These are phyloP conservation scores for Saccharomycopsis hybrid DNA, from an alignment of 1,139 yeast genomes.

Conservation along the genomic window DNA sequence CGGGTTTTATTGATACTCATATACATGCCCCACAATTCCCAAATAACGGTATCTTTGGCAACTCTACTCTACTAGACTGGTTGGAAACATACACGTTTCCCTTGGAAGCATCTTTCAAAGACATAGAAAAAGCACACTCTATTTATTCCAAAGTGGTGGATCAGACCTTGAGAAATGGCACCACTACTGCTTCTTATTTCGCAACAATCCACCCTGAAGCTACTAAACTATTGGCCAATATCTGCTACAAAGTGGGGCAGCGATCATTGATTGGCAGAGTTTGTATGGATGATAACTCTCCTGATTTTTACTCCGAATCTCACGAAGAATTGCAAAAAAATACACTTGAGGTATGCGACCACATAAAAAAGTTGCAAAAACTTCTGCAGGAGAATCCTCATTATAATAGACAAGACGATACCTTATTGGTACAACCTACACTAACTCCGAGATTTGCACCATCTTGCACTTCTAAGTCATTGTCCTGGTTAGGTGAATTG, in stretches of 20 bases:
- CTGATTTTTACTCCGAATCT: conserved; percentile 60
- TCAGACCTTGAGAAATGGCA: conserved; percentile 69
- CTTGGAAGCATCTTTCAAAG: conserved; percentile 56
- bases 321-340: conserved; percentile 53
- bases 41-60: conserved; percentile 86
- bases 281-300: conserved; percentile 79
- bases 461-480: conserved; percentile 60
- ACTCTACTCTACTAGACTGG: conserved; percentile 84
- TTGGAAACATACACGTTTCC: conserved; percentile 82
- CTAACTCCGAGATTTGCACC: conserved; percentile 96
- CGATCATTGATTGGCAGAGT: conserved; percentile 89
- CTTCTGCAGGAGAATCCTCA: no score
- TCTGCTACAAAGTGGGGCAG: conserved; percentile 64
- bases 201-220: conserved; percentile 81
- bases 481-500: conserved; percentile 58
- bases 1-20: conserved; percentile 94
- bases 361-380: conserved; percentile 42
- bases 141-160: conserved; percentile 61
- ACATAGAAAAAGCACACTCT: conserved; percentile 45
- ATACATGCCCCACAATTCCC: conserved; percentile 97
- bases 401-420: no score
- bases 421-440: conserved; percentile 60
- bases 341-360: conserved; percentile 50
- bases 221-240: conserved; percentile 67
- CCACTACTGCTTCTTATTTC: conserved; percentile 88